Evolutionary conservation across 805 yeast species (phyloP).

Genomic region (Wickerhamomyces rabaulensis): DNA sequence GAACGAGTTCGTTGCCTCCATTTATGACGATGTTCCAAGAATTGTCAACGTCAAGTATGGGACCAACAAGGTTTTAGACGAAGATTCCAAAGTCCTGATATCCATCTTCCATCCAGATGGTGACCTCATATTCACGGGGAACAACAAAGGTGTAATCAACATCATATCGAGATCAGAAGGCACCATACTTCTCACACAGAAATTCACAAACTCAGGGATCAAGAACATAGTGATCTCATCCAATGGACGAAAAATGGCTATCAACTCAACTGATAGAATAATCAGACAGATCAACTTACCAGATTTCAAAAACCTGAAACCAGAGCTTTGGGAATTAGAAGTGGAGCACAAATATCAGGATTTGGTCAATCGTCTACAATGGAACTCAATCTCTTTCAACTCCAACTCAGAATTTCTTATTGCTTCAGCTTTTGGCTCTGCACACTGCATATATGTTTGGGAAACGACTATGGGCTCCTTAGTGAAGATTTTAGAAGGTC

Average conservation of each 20-base stretch:
- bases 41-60: conserved; percentile 34
- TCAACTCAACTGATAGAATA: conserved; percentile 74
- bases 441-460: conserved; percentile 90
- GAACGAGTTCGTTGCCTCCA: conserved; percentile 52
- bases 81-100: conserved; percentile 17
- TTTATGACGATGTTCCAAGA: conserved; percentile 58
- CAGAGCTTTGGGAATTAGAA: conserved; percentile 44
- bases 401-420: conserved; percentile 76
- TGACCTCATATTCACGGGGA: conserved; percentile 61
- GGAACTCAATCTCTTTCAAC: conserved; percentile 78
- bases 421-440: conserved; percentile 83
- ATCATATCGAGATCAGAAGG: conserved; percentile 29
- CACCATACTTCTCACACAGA: conserved; percentile 40
- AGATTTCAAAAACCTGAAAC: conserved; percentile 16
- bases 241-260: conserved; percentile 56
- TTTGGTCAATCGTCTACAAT: conserved; percentile 79
- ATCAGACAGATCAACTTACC: conserved; percentile 58
- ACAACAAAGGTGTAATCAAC: conserved; percentile 73
- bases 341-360: conserved; percentile 83
- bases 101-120: conserved; percentile 49
- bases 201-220: conserved; percentile 64
- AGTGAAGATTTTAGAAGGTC: conserved; percentile 84
- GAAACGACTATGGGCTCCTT: conserved; percentile 86
- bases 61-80: conserved; percentile 5
- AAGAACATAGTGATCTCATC: conserved; percentile 59